These are phyloP conservation scores for Trichoderma endophyticum DNA, from an alignment of 2,329 filamentous ascomycete genomes.

Conservation along the genomic window DNA sequence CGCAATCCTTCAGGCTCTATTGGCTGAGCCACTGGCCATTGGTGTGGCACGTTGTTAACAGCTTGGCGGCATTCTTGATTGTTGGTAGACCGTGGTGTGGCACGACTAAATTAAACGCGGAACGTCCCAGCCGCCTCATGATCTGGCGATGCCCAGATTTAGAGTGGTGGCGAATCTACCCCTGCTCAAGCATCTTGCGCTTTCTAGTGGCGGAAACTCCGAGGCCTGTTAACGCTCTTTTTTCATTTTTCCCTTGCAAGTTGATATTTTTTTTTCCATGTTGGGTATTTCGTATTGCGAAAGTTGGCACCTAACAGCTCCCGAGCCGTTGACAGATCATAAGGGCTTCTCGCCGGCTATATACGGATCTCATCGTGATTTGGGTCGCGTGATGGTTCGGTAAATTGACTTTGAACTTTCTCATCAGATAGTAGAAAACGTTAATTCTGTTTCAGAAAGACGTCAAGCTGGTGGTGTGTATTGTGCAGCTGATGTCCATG, in stretches of 20 bases:
- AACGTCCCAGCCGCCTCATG: conserved; percentile 12
- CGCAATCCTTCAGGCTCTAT: conserved; percentile 15
- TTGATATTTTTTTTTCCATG: not conserved
- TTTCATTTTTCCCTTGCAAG: not conserved
- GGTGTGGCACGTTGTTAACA: conserved; percentile 8
- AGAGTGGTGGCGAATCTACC: not conserved
- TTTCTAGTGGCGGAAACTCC: not conserved
- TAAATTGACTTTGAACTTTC: not conserved
- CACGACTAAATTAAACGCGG: not conserved
- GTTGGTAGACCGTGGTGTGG: not conserved
- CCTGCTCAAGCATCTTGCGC: not conserved
- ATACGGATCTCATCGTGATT: not conserved
- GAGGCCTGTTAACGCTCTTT: not conserved
- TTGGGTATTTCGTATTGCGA: not conserved
- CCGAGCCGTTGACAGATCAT: not conserved
- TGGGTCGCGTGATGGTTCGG: not conserved
- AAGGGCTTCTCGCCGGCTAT: not conserved
- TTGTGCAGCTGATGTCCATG: not conserved
- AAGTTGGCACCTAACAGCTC: not conserved
- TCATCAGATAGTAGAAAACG: not conserved
- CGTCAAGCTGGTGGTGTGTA: not conserved
- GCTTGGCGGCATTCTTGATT: not conserved
- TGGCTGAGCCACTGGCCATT: not conserved
- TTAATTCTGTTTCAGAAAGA: not conserved
- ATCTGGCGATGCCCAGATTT: conserved; percentile 1